These are phyloP conservation scores for Aphanomyces astaci DNA, from an alignment of 352 stramenopile species.

Conservation along the genomic window DNA sequence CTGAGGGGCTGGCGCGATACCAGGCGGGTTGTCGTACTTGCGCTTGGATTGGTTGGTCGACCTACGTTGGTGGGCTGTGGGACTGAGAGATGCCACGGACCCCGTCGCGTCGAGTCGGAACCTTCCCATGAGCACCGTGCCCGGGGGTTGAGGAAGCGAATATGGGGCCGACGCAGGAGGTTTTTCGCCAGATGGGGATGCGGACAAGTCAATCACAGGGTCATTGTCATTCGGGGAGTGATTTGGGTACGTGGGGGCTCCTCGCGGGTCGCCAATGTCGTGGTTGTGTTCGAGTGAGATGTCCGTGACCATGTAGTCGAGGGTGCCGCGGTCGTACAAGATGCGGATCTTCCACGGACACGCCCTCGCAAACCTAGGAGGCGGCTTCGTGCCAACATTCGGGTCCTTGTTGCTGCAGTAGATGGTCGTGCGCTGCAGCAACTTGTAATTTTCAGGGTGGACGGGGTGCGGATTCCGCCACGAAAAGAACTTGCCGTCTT, in stretches of 20 bases:
- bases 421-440: background rate
- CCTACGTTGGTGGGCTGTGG: no score
- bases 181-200: background rate
- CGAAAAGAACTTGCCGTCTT: slow-evolving; percentile 5
- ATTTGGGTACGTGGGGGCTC: background rate
- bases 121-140: background rate
- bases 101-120: no score
- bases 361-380: background rate
- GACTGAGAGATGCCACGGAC: no score
- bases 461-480: background rate
- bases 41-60: no score
- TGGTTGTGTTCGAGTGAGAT: background rate
- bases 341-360: background rate
- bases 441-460: slow-evolving; percentile 1
- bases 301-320: slow-evolving; percentile 3
- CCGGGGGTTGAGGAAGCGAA: no score
- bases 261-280: background rate
- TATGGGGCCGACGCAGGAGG: no score
- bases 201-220: background rate
- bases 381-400: background rate
- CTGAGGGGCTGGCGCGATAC: background rate
- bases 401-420: slow-evolving; percentile 6
- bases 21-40: background rate
- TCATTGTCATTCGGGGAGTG: background rate
- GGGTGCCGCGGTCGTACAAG: background rate